phyloP scores from a whole-genome alignment of 148 eudicot species.

The Rheum nobile region DNA sequence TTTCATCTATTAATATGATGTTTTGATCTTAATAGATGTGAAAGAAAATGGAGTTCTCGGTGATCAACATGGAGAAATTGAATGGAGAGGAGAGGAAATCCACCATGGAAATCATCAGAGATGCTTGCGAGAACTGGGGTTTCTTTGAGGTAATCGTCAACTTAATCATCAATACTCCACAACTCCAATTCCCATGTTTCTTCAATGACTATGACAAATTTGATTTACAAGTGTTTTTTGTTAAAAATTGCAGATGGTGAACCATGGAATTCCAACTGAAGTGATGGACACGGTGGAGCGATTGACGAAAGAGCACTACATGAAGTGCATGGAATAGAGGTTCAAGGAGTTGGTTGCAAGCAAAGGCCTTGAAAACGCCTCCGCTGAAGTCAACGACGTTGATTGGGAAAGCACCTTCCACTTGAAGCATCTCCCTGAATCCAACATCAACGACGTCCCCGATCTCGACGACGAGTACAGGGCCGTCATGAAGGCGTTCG shows the following conservation, averaged over 20 bases:
- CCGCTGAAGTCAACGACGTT: slow-evolving; percentile 40
- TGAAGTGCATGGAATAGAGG: slow-evolving; percentile 52
- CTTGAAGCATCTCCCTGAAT: slow-evolving; percentile 52
- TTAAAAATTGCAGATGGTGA: slow-evolving; percentile 58
- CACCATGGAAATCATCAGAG: slow-evolving; percentile 49
- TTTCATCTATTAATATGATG: no score
- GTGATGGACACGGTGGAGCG: slow-evolving; percentile 58
- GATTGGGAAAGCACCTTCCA: slow-evolving; percentile 80
- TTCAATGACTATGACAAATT: no score
- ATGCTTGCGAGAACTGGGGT: slow-evolving; percentile 79
- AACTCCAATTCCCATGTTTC: no score
- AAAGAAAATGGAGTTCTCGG: slow-evolving; percentile 55
- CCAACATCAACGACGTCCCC: slow-evolving; percentile 47
- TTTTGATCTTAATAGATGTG: no score
- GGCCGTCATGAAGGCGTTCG: slow-evolving; percentile 62
- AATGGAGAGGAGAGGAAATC: slow-evolving; percentile 49
- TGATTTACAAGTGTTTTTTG: no score
- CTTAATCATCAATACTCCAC: no score
- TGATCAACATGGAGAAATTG: slow-evolving; percentile 52
- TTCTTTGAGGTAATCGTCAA: slow-evolving; percentile 63
- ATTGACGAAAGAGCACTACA: slow-evolving; percentile 56
- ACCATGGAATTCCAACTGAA: slow-evolving; percentile 60
- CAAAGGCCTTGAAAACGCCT: slow-evolving; percentile 45
- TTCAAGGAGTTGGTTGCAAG: slow-evolving; percentile 46
- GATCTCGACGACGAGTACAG: slow-evolving; percentile 59